These are phyloP conservation scores for Trichoderma orchidacearum DNA, from an alignment of 495 filamentous ascomycete species.

Conservation along the genomic window DNA sequence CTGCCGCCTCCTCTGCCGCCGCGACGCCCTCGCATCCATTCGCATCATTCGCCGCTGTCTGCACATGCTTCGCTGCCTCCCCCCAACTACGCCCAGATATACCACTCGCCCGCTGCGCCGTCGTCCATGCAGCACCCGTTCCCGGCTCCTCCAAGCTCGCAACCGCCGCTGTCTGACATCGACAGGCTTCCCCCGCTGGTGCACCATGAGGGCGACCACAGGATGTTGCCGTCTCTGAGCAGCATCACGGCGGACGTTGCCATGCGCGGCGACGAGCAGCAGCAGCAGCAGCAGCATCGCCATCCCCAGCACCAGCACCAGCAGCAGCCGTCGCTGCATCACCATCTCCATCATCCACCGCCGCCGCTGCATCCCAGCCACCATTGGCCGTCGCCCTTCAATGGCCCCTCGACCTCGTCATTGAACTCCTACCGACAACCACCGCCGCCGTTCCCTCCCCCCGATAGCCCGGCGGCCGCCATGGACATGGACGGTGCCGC, in stretches of 20 bases:
- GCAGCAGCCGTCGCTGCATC: not conserved
- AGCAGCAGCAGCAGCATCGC: not conserved
- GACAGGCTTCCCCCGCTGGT: constrained; percentile 1
- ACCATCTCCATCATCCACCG: not conserved
- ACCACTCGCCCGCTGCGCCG: not conserved
- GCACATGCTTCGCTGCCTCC: constrained; percentile 2
- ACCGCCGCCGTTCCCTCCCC: constrained; percentile 1
- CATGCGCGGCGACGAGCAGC: not conserved
- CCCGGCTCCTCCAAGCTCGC: not conserved
- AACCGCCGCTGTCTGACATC: not conserved
- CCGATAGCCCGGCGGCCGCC: constrained; percentile 6
- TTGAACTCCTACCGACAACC: constrained; percentile 4
- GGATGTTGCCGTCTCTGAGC: constrained; percentile 26
- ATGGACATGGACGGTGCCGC: constrained; percentile 14
- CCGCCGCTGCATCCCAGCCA: constrained; percentile 2
- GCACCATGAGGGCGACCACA: constrained; percentile 3
- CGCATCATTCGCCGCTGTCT: not conserved
- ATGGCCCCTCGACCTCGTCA: not conserved
- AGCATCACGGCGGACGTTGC: constrained; percentile 20
- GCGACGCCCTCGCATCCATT: not conserved
- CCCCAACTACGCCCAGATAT: not conserved
- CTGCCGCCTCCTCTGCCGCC: not conserved
- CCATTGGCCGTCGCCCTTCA: constrained; percentile 2
- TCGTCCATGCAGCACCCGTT: not conserved
- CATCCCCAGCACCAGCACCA: not conserved